Evolutionary conservation across 2,329 filamentous ascomycete genomes (phyloP), one percentile per base, ranked within the genome.

Genomic region (Penicillium frequentans): DNA sequence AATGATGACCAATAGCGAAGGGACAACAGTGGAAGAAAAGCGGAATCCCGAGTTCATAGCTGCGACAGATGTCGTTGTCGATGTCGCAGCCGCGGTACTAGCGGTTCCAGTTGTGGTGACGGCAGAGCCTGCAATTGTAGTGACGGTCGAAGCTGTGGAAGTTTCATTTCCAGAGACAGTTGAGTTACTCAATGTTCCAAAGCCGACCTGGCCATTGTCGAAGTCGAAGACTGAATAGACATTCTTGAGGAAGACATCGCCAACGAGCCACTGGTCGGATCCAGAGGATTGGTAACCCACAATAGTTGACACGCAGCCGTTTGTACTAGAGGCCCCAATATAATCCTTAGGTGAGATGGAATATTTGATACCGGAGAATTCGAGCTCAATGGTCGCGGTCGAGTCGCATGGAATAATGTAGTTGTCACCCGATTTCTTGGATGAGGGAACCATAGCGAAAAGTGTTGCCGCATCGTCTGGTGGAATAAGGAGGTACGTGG

Each of bases 171-270:
- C 57, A 39, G 56, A 49, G 16, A 56, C 58, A 7, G 60, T 52
- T 29, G 61, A 50, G 5, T 50, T 53, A 13, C 57, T 49, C 27
- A 62, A 64, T 27, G 58, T 49, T 10, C 70, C 72, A 58, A 75
- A 71, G 14, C 77, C 77, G 39, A 80, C 69, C 43, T 70, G 68
- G 35, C 65, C 66, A 37, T 77, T 68, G 49, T 93, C 91, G 52
- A 84, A 85, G 71, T 96, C 92, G 70, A 96, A 96, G 24, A 95
- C 87, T 1, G 86, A 81, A 70, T 96, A 96, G 16, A 96, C 91
- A 65, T 96, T 96, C 78, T 96, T 96, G 59, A 96, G 76, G 66
- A 96, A 96, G 1, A 89, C 85, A 63, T 92, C 91, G 2, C 92
- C 92, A 1, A 96, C 75, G n/a, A 96, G 80, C 91, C 91, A 96